Evolutionary conservation across 2,329 filamentous ascomycete genomes (phyloP).

Genomic region (Ceratocystis albifundus): DNA sequence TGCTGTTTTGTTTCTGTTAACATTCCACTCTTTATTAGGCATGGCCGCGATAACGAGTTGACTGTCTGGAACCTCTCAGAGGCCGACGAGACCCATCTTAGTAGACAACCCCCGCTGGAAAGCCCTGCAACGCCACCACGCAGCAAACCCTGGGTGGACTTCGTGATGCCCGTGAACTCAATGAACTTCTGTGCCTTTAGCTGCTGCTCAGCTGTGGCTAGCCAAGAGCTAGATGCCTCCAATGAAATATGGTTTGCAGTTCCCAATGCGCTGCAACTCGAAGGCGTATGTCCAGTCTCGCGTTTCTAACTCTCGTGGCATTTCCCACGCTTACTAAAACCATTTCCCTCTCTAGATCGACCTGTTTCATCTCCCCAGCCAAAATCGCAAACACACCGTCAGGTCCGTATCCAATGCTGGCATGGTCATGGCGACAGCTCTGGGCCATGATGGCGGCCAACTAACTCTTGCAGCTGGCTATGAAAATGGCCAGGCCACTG

Average conservation of each 20-base stretch:
- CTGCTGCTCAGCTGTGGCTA: constrained; percentile 37
- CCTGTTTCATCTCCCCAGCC: constrained; percentile 69
- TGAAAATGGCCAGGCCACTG: constrained; percentile 67
- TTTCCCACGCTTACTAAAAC: background rate
- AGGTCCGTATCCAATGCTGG: constrained; percentile 45
- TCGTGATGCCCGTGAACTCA: constrained; percentile 76
- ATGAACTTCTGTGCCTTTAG: constrained; percentile 91
- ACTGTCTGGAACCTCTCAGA: constrained; percentile 66
- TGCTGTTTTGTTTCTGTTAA: background rate
- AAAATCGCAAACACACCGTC: constrained; percentile 53
- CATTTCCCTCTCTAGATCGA: constrained; percentile 46
- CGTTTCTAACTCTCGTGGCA: background rate
- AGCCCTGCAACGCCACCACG: constrained; percentile 34
- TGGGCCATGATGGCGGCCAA: constrained; percentile 41
- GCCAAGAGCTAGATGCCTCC: constrained; percentile 25
- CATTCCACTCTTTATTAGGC: constrained; percentile 39
- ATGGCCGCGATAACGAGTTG: constrained; percentile 80
- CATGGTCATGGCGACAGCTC: constrained; percentile 77
- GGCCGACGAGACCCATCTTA: constrained; percentile 52
- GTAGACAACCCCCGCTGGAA: constrained; percentile 61
- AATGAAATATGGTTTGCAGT: constrained; percentile 59
- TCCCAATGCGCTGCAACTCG: constrained; percentile 63
- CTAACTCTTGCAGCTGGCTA: constrained; percentile 65
- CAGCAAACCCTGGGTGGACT: constrained; percentile 70
- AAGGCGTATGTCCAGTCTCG: constrained; percentile 44